These are phyloP conservation scores for Trichoderma endophyticum DNA, from an alignment of 2,329 filamentous ascomycete genomes.

Conservation along the genomic window DNA sequence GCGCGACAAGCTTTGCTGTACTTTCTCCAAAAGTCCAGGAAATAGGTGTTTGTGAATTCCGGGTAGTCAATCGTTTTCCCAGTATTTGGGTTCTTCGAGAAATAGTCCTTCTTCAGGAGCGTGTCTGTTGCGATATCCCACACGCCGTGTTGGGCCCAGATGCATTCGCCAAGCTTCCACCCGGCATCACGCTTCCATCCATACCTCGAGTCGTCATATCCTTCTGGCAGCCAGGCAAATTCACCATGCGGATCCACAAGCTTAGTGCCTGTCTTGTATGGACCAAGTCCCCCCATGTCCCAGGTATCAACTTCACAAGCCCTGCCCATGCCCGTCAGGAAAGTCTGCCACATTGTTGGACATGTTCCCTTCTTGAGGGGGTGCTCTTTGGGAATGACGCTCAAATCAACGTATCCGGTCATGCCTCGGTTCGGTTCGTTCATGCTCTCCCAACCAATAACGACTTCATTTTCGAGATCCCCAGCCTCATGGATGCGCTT, in stretches of 20 bases:
- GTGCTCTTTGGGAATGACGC: conserved; percentile 78
- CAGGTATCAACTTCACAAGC: conserved; percentile 87
- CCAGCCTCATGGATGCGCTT: conserved; percentile 84
- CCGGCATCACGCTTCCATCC: conserved; percentile 82
- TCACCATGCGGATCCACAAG: conserved; percentile 87
- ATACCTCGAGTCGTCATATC: conserved; percentile 82
- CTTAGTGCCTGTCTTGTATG: conserved; percentile 79
- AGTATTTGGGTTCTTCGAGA: conserved; percentile 71
- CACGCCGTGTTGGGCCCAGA: conserved; percentile 96
- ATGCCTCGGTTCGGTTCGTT: conserved; percentile 93
- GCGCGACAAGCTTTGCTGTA: conserved; percentile 72
- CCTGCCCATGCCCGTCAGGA: conserved; percentile 85
- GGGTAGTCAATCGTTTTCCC: conserved; percentile 75
- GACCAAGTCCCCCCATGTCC: conserved; percentile 91
- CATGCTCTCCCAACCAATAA: conserved; percentile 94
- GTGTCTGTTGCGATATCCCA: conserved; percentile 82
- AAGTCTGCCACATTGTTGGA: conserved; percentile 90
- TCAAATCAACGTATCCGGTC: conserved; percentile 78
- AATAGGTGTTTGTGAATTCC: conserved; percentile 86
- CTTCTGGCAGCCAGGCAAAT: conserved; percentile 76
- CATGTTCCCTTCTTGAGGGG: conserved; percentile 89
- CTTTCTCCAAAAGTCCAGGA: conserved; percentile 77
- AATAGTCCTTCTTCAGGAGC: conserved; percentile 82
- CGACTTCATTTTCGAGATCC: conserved; percentile 78
- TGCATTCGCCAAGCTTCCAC: conserved; percentile 90